Evolutionary conservation across 768 basidiomycete species (phyloP).

Genomic region (Agaricus sinodeliciosus): DNA sequence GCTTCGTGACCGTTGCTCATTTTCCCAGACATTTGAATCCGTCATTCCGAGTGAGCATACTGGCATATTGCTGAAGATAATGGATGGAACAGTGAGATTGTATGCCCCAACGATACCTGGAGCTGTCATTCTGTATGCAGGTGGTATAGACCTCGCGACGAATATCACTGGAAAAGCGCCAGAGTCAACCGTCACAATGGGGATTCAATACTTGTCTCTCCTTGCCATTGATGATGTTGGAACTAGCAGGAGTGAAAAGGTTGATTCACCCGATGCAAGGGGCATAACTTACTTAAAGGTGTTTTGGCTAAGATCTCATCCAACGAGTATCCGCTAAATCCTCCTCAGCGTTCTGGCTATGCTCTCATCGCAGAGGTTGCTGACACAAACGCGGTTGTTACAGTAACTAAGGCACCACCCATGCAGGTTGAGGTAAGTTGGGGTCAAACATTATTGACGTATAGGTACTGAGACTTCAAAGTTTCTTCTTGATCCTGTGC

Average conservation of each 20-base stretch:
- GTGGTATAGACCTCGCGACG: conserved; percentile 62
- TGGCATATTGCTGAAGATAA: conserved; percentile 52
- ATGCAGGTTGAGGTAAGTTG: conserved; percentile 15
- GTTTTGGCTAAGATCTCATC: background rate
- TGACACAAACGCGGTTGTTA: conserved; percentile 39
- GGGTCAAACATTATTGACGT: background rate
- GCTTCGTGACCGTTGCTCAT: background rate
- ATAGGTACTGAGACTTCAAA: conserved; percentile 17
- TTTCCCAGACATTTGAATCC: conserved; percentile 72
- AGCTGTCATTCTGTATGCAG: conserved; percentile 59
- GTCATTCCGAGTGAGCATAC: conserved; percentile 90
- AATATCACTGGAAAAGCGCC: conserved; percentile 64
- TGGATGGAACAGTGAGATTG: conserved; percentile 60
- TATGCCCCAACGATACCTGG: conserved; percentile 56
- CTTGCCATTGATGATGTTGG: conserved; percentile 31
- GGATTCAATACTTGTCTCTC: conserved; percentile 42
- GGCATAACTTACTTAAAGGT: conserved; percentile 67
- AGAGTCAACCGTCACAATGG: conserved; percentile 45
- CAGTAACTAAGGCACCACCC: conserved; percentile 20
- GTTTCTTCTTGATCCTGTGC: conserved; percentile 50
- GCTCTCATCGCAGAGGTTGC: conserved; percentile 58
- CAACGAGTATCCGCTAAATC: background rate
- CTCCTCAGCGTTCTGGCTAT: conserved; percentile 52
- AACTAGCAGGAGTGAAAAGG: conserved; percentile 19
- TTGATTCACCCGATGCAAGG: background rate